Percentiles rank a stretch among this genome's conserved stretches.
Conservation (phyloP, 805 yeast genomes). For the Kodamaea sagamina region DNA sequence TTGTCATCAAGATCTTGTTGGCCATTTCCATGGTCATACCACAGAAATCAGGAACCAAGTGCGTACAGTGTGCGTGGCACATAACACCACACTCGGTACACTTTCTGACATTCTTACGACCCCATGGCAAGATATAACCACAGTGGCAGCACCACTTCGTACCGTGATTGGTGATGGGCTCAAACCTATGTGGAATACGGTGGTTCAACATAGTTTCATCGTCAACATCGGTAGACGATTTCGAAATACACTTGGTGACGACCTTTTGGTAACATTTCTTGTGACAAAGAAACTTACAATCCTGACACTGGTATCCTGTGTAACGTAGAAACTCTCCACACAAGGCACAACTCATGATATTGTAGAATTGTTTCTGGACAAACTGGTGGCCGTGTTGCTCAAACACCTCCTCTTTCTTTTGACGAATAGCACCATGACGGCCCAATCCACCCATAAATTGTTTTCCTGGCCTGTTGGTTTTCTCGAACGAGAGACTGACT, state of each 20-base stretch:
- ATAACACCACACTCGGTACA: slow-evolving; percentile 93
- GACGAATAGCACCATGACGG: slow-evolving; percentile 98
- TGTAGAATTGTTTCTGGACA: slow-evolving; percentile 92
- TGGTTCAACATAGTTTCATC: slow-evolving; percentile 87
- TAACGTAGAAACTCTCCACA: slow-evolving; percentile 94
- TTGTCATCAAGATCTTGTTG: slow-evolving; percentile 80
- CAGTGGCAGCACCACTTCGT: slow-evolving; percentile 99
- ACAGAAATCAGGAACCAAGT: slow-evolving; percentile 95
- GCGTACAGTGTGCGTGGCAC: slow-evolving; percentile 92
- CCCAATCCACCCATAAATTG: slow-evolving; percentile 50
- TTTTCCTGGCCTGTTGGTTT: slow-evolving; percentile 44
- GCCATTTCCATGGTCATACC: slow-evolving; percentile 99
- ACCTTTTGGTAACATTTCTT: slow-evolving; percentile 79
- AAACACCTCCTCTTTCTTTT: slow-evolving; percentile 84
- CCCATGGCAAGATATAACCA: slow-evolving; percentile 95
- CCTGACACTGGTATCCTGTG: slow-evolving; percentile 85
- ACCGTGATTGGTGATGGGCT: slow-evolving; percentile 86
- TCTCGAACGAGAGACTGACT: slow-evolving; percentile 76
- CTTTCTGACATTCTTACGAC: slow-evolving; percentile 86
- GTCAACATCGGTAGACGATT: slow-evolving; percentile 67
- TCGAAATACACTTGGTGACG: slow-evolving; percentile 81
- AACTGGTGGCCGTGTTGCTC: slow-evolving; percentile 98
- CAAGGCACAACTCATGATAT: slow-evolving; percentile 94
- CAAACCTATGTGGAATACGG: slow-evolving; percentile 95
- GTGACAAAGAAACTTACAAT: slow-evolving; percentile 78